phyloP scores from a whole-genome alignment of 1,284 basidiomycete species.

The Spongiforma sp. region DNA sequence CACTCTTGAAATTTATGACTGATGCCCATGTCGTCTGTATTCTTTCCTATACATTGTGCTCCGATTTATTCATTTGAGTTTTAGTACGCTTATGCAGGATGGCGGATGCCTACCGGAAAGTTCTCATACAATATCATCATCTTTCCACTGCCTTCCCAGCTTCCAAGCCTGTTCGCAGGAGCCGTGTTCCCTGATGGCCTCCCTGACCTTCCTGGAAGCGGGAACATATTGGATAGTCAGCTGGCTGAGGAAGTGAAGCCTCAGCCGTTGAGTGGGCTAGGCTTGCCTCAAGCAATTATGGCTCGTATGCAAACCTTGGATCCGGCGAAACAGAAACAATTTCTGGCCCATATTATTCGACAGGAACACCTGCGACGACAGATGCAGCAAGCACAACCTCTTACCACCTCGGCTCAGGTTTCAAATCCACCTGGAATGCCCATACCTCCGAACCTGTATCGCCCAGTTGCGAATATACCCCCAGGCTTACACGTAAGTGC shows the following conservation, averaged over 20 bases:
- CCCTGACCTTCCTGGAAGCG: conserved; percentile 50
- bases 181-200: conserved; percentile 65
- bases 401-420: conserved; percentile 15
- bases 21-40: conserved; percentile 51
- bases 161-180: conserved; percentile 50
- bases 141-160: conserved; percentile 51
- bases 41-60: conserved; percentile 4
- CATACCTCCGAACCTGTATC: conserved; percentile 17
- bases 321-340: conserved; percentile 23
- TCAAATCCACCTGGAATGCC: conserved; percentile 17
- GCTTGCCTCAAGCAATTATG: conserved; percentile 17
- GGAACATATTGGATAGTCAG: conserved; percentile 16
- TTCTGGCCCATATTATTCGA: conserved; percentile 23
- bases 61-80: conserved; percentile 12
- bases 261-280: neutral
- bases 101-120: conserved; percentile 51
- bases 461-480: conserved; percentile 14
- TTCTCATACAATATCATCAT: conserved; percentile 56
- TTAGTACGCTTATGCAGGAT: conserved; percentile 62
- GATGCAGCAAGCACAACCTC: conserved; percentile 35
- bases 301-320: conserved; percentile 34
- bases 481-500: conserved; percentile 25
- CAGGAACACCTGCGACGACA: conserved; percentile 35
- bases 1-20: conserved; percentile 47
- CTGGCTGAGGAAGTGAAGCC: conserved; percentile 28